Base-by-base conservation (phyloP, 495 filamentous ascomycete species). In the Parathielavia hyrcaniae region DNA sequence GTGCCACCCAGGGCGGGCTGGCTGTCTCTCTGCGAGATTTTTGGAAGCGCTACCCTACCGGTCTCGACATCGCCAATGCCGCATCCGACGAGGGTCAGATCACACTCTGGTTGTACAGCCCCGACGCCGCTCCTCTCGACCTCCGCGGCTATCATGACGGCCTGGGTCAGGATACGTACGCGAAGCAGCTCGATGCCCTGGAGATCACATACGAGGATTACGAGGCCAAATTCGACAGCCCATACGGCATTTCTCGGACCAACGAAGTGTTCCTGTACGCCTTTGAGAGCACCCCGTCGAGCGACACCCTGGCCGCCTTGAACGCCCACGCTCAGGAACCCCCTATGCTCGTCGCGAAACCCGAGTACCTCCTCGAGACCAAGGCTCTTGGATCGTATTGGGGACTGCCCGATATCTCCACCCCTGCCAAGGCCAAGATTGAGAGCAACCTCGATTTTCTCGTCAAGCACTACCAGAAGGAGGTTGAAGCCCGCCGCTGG, bases 201-300 rank as follows among this genome's bases (percentile, higher is more conserved):
- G 36, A 52, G 36, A 52, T 52, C 35, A 52, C 50, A n/a, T 52
- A 52, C 13, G 50, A 52, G 35, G 50, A 52, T n/a, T 52, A 40
- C 35, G 50, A 52, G 36, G 12, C 12, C 4, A 17, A 17, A 0
- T 52, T 52, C 6, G 50, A 40, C 50, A 40, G 35, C 2, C 50
- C 50, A 0, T 52, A 52, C 36, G 50, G 50, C 19, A 52, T 52
- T 30, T 17, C 50, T 34, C 50, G 50, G 7, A 52, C 50, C 35
- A 52, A 52, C 50, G 50, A 52, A 16, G 22, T 52, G 2, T 52
- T 52, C 36, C 35, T 52, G 35, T 52, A 17, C 35, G 50, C 35
- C 10, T 40, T 52, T 17, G 50, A 52, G 7, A 23, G 35, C 35
- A 52, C 50, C 10, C 50, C 50, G 4, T 52, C 50, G 19, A 40